Evolutionary conservation across 148 eudicot genomes (phyloP), one percentile per base, ranked within the genome.

Genomic region (Cornus suecica): DNA sequence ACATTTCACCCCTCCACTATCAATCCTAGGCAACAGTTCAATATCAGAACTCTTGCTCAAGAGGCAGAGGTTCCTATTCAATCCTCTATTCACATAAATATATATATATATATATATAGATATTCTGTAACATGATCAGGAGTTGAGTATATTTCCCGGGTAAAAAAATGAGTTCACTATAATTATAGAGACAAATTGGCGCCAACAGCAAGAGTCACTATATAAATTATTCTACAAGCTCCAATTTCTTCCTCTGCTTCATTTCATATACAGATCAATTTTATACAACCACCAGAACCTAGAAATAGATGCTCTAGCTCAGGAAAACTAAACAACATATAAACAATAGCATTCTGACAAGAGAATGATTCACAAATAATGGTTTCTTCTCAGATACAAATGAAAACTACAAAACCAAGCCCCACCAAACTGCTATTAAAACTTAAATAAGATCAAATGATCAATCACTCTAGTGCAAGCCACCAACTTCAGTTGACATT

Each of bases 241-340:
- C 26, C 28, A 48, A 74, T 27, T 25, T 48, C 15, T 64, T 45
- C 6, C 69, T 9, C 23, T 26, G 15, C 28, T 52, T 42, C 69
- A 45, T 45, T 74, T 22, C 45, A 65, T 42, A 30, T 29, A 65
- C 70, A 45, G 2, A 65, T 20, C 70, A 28, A 74, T 42, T 42
- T 65, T 65, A 45, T 13, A 74, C 62, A 45, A 48, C 22, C 2
- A 29, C 13, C 10, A 41, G 2, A 62, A 73, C 16, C 65, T 60
- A 54, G 32, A 58, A 18, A 54, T 8, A 23, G 65, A 71, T 18
- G 10, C 27, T 56, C 16, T 10, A 23, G 61, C 31, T 20, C 0
- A 26, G 65, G 64, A 26, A 16, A 23, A 20, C 56, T 63, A 74
- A 62, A 65, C n/a, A 26, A 63, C 25, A 28, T 3, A 10, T 65